Evolutionary conservation across 305 asterid genomes (phyloP).

Genomic region (Ruellia speciosa): DNA sequence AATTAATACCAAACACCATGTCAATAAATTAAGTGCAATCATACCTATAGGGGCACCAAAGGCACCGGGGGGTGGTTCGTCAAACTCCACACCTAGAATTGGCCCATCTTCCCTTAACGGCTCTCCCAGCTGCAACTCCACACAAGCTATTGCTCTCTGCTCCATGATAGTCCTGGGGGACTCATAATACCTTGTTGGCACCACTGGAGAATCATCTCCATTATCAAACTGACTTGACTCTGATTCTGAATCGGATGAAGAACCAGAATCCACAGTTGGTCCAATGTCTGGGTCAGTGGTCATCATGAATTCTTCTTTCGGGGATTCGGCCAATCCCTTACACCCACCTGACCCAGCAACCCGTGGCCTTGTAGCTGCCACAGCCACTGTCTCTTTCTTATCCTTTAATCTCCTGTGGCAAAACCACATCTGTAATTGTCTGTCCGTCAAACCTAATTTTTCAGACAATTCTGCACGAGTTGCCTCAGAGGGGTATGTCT

Average conservation of each 20-base stretch:
- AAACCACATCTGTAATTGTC: conserved; percentile 99
- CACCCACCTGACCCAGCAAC: conserved; percentile 35
- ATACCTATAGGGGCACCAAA: conserved; percentile 93
- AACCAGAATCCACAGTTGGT: conserved; percentile 48
- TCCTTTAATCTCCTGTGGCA: conserved; percentile 95
- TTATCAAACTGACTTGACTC: conserved; percentile 59
- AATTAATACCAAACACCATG: background rate
- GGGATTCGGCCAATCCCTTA: conserved; percentile 44
- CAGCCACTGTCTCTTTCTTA: conserved; percentile 71
- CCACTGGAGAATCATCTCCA: conserved; percentile 49
- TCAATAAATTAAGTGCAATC: background rate
- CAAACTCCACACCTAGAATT: conserved; percentile 83
- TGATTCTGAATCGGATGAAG: conserved; percentile 62
- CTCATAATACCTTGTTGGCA: conserved; percentile 53
- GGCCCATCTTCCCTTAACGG: conserved; percentile 86
- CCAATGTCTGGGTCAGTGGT: conserved; percentile 46
- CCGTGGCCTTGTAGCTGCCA: conserved; percentile 47
- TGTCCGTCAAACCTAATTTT: conserved; percentile 68
- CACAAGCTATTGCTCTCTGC: conserved; percentile 71
- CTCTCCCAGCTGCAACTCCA: conserved; percentile 89
- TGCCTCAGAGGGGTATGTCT: conserved; percentile 80
- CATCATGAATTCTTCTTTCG: conserved; percentile 42
- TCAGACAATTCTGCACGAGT: conserved; percentile 66
- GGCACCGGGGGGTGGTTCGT: conserved; percentile 95
- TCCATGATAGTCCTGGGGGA: conserved; percentile 56